A percentile compares a stretch with the other conserved stretches of the same genome.
Evolutionary conservation across 2,329 filamentous ascomycete species (phyloP).

Genomic region (Clarireedia paspali): DNA sequence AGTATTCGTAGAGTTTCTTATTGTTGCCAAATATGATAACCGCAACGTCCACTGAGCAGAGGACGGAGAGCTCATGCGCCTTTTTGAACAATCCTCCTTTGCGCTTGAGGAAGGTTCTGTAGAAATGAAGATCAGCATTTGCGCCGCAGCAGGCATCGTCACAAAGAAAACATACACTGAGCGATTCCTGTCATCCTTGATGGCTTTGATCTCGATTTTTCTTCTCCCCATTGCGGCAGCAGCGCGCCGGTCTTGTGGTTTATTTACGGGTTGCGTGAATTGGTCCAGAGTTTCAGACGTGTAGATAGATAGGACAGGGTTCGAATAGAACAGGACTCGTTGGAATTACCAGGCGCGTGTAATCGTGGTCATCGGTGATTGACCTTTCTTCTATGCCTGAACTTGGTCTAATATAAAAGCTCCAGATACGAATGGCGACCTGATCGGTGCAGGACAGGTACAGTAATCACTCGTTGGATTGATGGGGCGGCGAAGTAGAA

Average conservation of each 20-base stretch:
- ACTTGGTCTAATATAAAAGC: background rate
- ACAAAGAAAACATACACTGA: slow-evolving; percentile 63
- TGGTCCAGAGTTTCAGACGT: slow-evolving; percentile 23
- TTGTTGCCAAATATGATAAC: slow-evolving; percentile 99
- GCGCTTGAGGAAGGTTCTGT: slow-evolving; percentile 92
- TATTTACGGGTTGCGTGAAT: slow-evolving; percentile 21
- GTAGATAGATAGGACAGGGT: background rate
- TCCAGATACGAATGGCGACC: background rate
- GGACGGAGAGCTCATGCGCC: slow-evolving; percentile 93
- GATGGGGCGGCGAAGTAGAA: background rate
- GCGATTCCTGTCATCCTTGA: slow-evolving; percentile 96
- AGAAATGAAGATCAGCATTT: slow-evolving; percentile 11
- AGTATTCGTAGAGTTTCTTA: slow-evolving; percentile 98
- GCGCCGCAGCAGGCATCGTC: slow-evolving; percentile 1
- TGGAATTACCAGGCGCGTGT: background rate
- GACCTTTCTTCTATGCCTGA: background rate
- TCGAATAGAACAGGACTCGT: background rate
- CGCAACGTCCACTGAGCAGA: slow-evolving; percentile 96
- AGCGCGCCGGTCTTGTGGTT: slow-evolving; percentile 27
- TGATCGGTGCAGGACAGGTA: background rate
- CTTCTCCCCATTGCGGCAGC: slow-evolving; percentile 72
- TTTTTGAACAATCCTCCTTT: slow-evolving; percentile 99
- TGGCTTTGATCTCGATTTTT: slow-evolving; percentile 99
- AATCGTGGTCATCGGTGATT: slow-evolving; percentile 5
- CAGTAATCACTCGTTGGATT: background rate